These are phyloP conservation scores for Chondrostereum purpureum DNA, from an alignment of 1,284 basidiomycete species.

Conservation along the genomic window DNA sequence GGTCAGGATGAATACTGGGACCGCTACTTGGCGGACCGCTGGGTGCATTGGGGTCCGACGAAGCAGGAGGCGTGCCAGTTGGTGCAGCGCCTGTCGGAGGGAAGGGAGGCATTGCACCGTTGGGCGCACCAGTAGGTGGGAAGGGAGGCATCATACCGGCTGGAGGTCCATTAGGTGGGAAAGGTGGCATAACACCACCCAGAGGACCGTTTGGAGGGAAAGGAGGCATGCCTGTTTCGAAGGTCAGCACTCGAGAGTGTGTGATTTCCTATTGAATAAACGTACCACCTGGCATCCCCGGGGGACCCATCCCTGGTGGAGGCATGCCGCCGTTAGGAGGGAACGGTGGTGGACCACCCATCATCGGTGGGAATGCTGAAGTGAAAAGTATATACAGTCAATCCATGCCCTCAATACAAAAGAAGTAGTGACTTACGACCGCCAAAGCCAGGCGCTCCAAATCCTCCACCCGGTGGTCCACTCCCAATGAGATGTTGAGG, in stretches of 20 bases:
- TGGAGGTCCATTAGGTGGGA: slow-evolving; percentile 47
- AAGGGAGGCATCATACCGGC: slow-evolving; percentile 43
- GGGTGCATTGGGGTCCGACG: slow-evolving; percentile 12
- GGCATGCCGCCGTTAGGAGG: slow-evolving; percentile 11
- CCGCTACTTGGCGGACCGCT: slow-evolving; percentile 22
- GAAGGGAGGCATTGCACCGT: slow-evolving; percentile 33
- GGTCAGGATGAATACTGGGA: slow-evolving; percentile 78
- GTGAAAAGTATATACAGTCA: slow-evolving; percentile 37
- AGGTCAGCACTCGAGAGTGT: no score
- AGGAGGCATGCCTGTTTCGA: slow-evolving; percentile 13
- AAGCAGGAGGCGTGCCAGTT: slow-evolving; percentile 28
- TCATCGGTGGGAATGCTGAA: slow-evolving; percentile 35
- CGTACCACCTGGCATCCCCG: slow-evolving; percentile 10
- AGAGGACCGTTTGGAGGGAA: slow-evolving; percentile 44
- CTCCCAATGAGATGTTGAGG: slow-evolving; percentile 64
- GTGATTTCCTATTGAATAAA: no score
- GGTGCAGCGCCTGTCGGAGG: slow-evolving; percentile 64
- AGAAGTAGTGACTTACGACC: slow-evolving; percentile 31
- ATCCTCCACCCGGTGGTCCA: slow-evolving; percentile 42
- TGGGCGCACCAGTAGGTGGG: slow-evolving; percentile 43
- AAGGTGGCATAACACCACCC: slow-evolving; percentile 45
- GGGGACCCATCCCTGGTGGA: slow-evolving; percentile 11
- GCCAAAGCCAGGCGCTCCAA: slow-evolving; percentile 38
- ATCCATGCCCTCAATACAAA: slow-evolving; percentile 10
- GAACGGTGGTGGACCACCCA: slow-evolving; percentile 15